Base-by-base conservation (phyloP, 768 basidiomycete species). In the Agaricus bisporus region DNA sequence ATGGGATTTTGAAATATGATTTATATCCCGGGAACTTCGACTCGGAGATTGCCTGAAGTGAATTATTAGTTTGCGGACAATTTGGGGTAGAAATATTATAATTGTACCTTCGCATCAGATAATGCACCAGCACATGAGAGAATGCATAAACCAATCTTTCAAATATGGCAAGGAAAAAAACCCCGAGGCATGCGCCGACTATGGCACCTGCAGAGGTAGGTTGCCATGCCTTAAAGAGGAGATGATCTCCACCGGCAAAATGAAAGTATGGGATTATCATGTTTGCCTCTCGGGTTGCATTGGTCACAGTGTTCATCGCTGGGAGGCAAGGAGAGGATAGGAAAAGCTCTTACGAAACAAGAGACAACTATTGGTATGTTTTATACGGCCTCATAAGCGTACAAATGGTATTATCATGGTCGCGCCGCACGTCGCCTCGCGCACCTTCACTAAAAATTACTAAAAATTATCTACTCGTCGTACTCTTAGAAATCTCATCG, bases 151-250 rank as follows among this genome's bases (percentile, higher is more conserved):
- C 66, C 68, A 80, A 83, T 57, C 92, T 74, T 46, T 93, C 90
- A 36, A 86, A 69, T 10, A 92, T 61, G 7, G 83, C 82, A 32
- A 94, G 70, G 29, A 86, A 36, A 60, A 86, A 72, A 18, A 95
- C 71, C 0, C 77, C 83, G 52, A 95, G 74, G 63, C 84, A 88
- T 37, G 90, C 85, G 0, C 88, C 91, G 18, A 79, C 80, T 32
- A 91, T 79, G 0, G 86, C 83, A 18, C 87, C 91, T 5, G 70
- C 57, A 0, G 88, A 84, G 4, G 75, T 75, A 0, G 93, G 91
- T 5, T 65, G 68, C 85, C 86, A 88, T 1, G 76, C 68, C 55
- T 79, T 59, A 70, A 94, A 93, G 66, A 80, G 70, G 11, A 91
- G 74, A 47, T 73, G 70, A 57, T 90, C 88, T 0, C 82, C 81